Conservation (phyloP, 495 filamentous ascomycete species). For the Talaromyces ruber region DNA sequence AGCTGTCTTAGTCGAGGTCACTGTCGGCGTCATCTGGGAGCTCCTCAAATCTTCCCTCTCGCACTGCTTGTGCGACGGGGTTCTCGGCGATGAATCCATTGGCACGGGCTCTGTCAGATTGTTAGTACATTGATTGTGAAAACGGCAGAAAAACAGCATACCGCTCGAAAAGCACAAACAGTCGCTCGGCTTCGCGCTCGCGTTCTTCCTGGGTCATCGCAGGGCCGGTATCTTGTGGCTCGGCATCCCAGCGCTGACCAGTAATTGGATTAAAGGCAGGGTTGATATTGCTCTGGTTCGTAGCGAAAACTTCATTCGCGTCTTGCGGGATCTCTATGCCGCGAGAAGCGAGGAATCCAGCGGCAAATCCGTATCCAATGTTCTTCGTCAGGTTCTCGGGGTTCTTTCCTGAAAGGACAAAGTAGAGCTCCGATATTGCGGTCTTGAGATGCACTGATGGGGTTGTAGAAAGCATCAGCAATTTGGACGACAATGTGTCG, state of each 20-base stretch:
- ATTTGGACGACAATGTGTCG: slow-evolving; percentile 62
- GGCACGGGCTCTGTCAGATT: slow-evolving; percentile 55
- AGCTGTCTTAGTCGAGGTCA: slow-evolving; percentile 16
- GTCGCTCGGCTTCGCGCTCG: slow-evolving; percentile 81
- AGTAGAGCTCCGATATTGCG: slow-evolving; percentile 71
- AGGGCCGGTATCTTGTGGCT: slow-evolving; percentile 44
- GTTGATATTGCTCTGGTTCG: slow-evolving; percentile 24
- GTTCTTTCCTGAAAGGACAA: slow-evolving; percentile 75
- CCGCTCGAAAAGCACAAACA: slow-evolving; percentile 96
- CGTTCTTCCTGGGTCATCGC: slow-evolving; percentile 89
- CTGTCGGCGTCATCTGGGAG: slow-evolving; percentile 34
- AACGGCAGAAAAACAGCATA: slow-evolving; percentile 20
- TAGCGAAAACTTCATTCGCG: slow-evolving; percentile 49
- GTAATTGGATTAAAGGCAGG: slow-evolving; percentile 60
- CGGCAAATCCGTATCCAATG: slow-evolving; percentile 87
- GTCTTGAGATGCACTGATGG: slow-evolving; percentile 63
- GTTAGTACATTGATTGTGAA: slow-evolving; percentile 10
- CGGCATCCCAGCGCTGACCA: slow-evolving; percentile 70
- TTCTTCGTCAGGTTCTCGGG: slow-evolving; percentile 65
- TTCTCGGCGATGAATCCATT: slow-evolving; percentile 86
- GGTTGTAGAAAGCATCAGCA: slow-evolving; percentile 74
- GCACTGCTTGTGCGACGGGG: slow-evolving; percentile 66
- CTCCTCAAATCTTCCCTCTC: slow-evolving; percentile 76
- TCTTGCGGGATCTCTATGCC: slow-evolving; percentile 67
- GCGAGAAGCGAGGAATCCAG: slow-evolving; percentile 77